Conservation (phyloP, 768 basidiomycete genomes). For the Psilocybe azurescens region DNA sequence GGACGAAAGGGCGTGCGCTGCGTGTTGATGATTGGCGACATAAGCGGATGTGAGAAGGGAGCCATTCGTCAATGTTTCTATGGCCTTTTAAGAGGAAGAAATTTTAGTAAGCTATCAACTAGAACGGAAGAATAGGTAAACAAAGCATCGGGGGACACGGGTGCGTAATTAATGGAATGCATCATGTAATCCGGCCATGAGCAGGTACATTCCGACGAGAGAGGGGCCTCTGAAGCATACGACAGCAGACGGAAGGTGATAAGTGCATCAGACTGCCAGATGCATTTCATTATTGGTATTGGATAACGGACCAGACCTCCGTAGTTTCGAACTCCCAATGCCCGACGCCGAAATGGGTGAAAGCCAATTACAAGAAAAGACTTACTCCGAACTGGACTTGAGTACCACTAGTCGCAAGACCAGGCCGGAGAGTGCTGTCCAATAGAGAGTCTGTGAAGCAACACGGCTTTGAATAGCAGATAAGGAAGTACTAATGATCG, state of each 20-base stretch:
- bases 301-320: not conserved
- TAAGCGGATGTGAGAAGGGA: not conserved
- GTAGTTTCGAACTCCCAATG: not conserved
- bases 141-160: not conserved
- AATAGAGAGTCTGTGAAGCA: not conserved
- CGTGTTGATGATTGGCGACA: not conserved
- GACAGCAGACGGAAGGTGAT: not conserved
- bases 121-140: not conserved
- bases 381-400: not conserved
- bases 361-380: not conserved
- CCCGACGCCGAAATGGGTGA: not conserved
- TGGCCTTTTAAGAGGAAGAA: not conserved
- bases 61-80: not conserved
- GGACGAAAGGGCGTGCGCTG: not conserved
- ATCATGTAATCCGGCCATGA: not conserved
- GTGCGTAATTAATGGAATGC: not conserved
- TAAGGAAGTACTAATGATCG: too few relatives aligned
- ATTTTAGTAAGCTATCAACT: not conserved
- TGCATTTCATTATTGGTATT: not conserved
- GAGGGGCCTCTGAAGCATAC: not conserved
- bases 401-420: not conserved
- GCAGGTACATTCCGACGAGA: not conserved
- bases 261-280: not conserved
- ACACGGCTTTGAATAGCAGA: not conserved
- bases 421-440: not conserved